Conservation (phyloP, 169 alveolate species). For the Eimeria acervulina region DNA sequence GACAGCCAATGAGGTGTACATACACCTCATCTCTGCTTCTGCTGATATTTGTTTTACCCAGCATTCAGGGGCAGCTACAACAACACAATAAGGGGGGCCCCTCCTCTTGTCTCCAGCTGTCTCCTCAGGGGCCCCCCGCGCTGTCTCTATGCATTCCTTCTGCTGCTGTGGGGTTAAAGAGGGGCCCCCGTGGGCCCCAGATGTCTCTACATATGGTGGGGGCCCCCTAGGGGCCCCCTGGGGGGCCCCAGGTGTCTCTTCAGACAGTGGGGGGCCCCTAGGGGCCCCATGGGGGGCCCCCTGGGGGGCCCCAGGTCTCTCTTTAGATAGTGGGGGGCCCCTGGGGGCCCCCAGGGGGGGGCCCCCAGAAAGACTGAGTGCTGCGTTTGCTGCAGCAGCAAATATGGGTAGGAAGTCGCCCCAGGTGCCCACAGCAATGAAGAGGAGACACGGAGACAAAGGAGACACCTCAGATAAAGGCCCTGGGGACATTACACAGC, state of each 20-base stretch:
- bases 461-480: not conserved
- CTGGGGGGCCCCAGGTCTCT: too few species aligned
- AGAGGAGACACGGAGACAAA: not conserved
- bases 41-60: not conserved
- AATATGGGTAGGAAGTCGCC: constrained; percentile 10
- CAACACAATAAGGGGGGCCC: not conserved
- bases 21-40: not conserved
- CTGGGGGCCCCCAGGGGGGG: too few species aligned
- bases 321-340: too few species aligned
- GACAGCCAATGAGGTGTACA: not conserved
- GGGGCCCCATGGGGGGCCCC: not conserved
- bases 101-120: not conserved
- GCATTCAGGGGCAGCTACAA: constrained; percentile 13
- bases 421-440: constrained; percentile 7
- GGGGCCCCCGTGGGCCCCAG: not conserved
- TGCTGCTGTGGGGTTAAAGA: not conserved
- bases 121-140: not conserved
- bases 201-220: not conserved
- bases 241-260: too few species aligned
- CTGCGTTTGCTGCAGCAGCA: constrained; percentile 24
- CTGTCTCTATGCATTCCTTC: not conserved
- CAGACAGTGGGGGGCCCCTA: not conserved
- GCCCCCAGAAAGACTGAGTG: not conserved
- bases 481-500: not conserved
- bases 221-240: not conserved